Evolutionary conservation across 2,329 filamentous ascomycete genomes (phyloP).

Genomic region (Pyrenophora graminea): DNA sequence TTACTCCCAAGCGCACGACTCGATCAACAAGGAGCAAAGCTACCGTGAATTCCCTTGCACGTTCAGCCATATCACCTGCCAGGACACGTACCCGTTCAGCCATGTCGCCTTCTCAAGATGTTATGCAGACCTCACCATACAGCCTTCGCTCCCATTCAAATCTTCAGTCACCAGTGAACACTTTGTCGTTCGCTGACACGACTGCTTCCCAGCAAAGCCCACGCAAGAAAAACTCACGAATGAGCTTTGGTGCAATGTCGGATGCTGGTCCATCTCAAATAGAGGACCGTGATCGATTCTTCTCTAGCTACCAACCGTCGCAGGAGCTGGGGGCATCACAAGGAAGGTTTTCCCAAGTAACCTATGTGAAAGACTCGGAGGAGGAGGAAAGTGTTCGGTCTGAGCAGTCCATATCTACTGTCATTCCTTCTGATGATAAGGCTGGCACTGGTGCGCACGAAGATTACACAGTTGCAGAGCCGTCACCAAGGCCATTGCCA

Average conservation of each 20-base stretch:
- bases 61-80: constrained; percentile 24
- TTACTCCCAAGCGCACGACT: constrained; percentile 13
- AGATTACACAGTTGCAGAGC: constrained; percentile 4
- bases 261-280: constrained; percentile 11
- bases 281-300: constrained; percentile 18
- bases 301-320: constrained; percentile 25
- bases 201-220: constrained; percentile 9
- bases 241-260: constrained; percentile 14
- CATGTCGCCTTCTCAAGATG: constrained; percentile 24
- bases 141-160: constrained; percentile 37
- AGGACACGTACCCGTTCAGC: constrained; percentile 23
- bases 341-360: constrained; percentile 29
- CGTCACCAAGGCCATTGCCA: constrained; percentile 6
- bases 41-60: constrained; percentile 21
- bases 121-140: constrained; percentile 30
- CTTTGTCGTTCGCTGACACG: neutral
- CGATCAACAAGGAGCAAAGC: constrained; percentile 26
- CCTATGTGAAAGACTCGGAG: constrained; percentile 39
- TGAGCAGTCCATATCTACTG: constrained; percentile 34
- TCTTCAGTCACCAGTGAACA: constrained; percentile 25
- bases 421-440: constrained; percentile 29
- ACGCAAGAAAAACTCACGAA: constrained; percentile 19
- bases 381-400: constrained; percentile 38
- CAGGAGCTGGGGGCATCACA: constrained; percentile 31
- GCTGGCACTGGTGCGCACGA: neutral